phyloP scores from a whole-genome alignment of 495 filamentous ascomycete genomes.

The Annulohypoxylon moriforme region DNA sequence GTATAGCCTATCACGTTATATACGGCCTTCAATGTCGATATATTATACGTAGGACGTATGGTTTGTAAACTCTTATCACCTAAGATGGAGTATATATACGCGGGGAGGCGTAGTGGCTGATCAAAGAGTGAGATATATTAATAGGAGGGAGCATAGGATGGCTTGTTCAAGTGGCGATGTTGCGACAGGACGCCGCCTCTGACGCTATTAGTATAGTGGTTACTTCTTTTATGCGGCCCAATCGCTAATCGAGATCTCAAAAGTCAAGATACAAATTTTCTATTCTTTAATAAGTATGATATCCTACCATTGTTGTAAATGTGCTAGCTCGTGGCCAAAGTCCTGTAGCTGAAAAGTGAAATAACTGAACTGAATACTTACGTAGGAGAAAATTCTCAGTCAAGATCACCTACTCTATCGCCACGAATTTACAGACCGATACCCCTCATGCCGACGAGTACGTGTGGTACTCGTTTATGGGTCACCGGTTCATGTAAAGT shows the following conservation, averaged over 20 bases:
- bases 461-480: neutral
- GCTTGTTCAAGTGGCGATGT: neutral
- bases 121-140: neutral
- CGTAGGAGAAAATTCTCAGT: neutral
- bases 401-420: too few relatives aligned
- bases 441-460: neutral
- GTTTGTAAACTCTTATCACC: neutral
- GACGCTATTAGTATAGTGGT: neutral
- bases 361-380: too few relatives aligned
- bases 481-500: neutral
- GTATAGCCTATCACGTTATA: neutral
- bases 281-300: neutral
- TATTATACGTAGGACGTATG: neutral
- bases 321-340: too few relatives aligned
- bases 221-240: neutral
- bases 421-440: neutral
- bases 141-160: neutral
- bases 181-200: neutral
- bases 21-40: too few relatives aligned
- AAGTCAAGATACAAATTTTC: neutral
- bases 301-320: neutral
- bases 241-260: neutral
- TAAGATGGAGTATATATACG: neutral
- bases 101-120: neutral
- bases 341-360: neutral